phyloP scores from a whole-genome alignment of 108 stramenopile genomes.

The Cyclotella cryptica region DNA sequence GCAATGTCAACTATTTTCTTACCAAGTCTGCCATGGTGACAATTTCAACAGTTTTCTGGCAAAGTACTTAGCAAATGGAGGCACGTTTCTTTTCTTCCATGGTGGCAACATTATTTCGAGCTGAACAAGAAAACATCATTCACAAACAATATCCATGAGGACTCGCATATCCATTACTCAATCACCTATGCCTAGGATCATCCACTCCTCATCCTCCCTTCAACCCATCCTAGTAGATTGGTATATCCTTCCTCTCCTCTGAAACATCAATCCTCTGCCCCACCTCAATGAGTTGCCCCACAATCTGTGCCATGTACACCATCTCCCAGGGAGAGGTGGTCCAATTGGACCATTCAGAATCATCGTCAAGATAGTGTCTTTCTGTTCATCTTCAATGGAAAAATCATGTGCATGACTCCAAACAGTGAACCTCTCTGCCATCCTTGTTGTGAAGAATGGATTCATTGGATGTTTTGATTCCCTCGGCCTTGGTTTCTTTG shows the following conservation, averaged over 20 bases:
- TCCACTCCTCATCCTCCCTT: slow-evolving; percentile 63
- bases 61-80: slow-evolving; percentile 86
- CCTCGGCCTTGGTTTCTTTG: slow-evolving; percentile 40
- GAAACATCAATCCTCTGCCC: slow-evolving; percentile 85
- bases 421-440: slow-evolving; percentile 43
- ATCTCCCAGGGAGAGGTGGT: slow-evolving; percentile 64
- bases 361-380: slow-evolving; percentile 55
- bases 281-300: slow-evolving; percentile 30
- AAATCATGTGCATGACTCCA: slow-evolving; percentile 89
- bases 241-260: slow-evolving; percentile 77
- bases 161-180: slow-evolving; percentile 61
- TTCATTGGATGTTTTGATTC: not conserved
- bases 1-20: slow-evolving; percentile 69
- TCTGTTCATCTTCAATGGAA: slow-evolving; percentile 58
- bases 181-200: slow-evolving; percentile 86
- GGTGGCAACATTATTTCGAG: slow-evolving; percentile 85
- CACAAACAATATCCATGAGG: slow-evolving; percentile 74
- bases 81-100: slow-evolving; percentile 91
- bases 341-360: slow-evolving; percentile 58
- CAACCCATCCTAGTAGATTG: slow-evolving; percentile 69
- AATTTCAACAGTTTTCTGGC: slow-evolving; percentile 88
- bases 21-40: slow-evolving; percentile 87
- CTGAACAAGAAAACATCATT: slow-evolving; percentile 89
- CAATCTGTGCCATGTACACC: slow-evolving; percentile 58
- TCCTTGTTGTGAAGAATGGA: slow-evolving; percentile 22